Conservation (phyloP, 2,329 filamentous ascomycete genomes). For the Neocatenulostroma microsporum region DNA sequence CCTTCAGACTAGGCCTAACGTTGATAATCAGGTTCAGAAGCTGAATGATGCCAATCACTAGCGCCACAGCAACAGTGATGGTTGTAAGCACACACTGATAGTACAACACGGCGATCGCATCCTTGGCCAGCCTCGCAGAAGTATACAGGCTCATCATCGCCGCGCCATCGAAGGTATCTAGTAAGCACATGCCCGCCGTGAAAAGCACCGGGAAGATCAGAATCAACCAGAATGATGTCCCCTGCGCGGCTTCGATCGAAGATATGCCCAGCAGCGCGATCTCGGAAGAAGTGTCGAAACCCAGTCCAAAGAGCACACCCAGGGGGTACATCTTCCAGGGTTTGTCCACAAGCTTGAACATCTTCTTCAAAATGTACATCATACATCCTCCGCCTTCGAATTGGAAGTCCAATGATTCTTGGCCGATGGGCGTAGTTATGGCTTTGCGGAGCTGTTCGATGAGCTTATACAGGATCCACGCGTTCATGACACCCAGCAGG, state of each 20-base stretch:
- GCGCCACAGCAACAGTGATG: constrained; percentile 74
- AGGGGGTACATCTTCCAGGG: constrained; percentile 97
- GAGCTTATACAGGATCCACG: constrained; percentile 74
- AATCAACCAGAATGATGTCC: constrained; percentile 90
- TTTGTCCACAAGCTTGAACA: constrained; percentile 65
- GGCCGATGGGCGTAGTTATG: constrained; percentile 40
- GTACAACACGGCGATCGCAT: constrained; percentile 84
- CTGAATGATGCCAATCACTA: constrained; percentile 80
- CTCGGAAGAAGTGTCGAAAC: constrained; percentile 93
- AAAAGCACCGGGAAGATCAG: constrained; percentile 85
- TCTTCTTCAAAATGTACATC: constrained; percentile 59
- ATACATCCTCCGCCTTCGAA: constrained; percentile 73
- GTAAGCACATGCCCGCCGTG: constrained; percentile 88
- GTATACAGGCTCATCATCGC: constrained; percentile 94
- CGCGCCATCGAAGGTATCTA: constrained; percentile 83
- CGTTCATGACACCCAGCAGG: constrained; percentile 72
- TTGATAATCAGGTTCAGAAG: constrained; percentile 70
- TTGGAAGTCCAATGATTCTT: constrained; percentile 47
- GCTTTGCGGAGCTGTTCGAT: constrained; percentile 59
- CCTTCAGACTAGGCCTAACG: constrained; percentile 59
- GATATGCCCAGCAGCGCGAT: constrained; percentile 87
- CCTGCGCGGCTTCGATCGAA: constrained; percentile 74
- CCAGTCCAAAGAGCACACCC: constrained; percentile 76
- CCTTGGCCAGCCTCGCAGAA: constrained; percentile 65
- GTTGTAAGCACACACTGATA: constrained; percentile 83